Base-by-base conservation (phyloP, 768 basidiomycete genomes). In the Podaxis sp. region DNA sequence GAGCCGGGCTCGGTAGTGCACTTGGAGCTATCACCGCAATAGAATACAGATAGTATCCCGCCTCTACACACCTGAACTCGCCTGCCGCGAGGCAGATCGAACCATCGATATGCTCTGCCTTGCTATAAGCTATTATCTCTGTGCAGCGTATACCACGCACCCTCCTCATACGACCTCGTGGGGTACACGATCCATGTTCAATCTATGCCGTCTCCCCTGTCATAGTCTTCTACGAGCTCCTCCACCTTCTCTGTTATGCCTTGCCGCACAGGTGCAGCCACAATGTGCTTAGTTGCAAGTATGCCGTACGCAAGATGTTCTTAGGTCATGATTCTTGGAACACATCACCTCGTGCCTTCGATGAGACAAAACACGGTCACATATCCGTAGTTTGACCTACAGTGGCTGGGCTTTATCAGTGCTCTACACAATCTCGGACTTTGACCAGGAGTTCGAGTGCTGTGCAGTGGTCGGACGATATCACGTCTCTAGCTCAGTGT, bases 171-270 rank as follows among this genome's bases (percentile, higher is more conserved):
- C 12, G 54, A 40, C 54, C 54, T 13, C 17, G n/a, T 54, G 28
- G 54, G 54, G n/a, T 40, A 36, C 36, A 55, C 54, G n/a, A 55
- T n/a, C 54, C 54, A 55, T 15, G 54, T 38, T 36, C 54, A 36
- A 12, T 55, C 54, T 2, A 20, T n/a, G n/a, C 15, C 36, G 37
- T n/a, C n/a, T 11, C 36, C 54, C 33, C 22, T 55, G 36, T 12
- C 33, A n/a, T 38, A 40, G 8, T 55, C 54, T 8, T 38, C 54
- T 11, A 22, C 36, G n/a, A 55, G 37, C 54, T 40, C 54, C 37
- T 37, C 53, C 22, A 53, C 52, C 17, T 37, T 17, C 15, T 55
- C 33, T 17, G 11, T 36, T 36, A 55, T 17, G 11, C 36, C 52
- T 36, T 26, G 26, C 11, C 52, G 52, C 52, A 36, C 33, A 36